These are phyloP conservation scores for Ganoderma multipileum DNA, from an alignment of 1,284 basidiomycete species.

Conservation along the genomic window DNA sequence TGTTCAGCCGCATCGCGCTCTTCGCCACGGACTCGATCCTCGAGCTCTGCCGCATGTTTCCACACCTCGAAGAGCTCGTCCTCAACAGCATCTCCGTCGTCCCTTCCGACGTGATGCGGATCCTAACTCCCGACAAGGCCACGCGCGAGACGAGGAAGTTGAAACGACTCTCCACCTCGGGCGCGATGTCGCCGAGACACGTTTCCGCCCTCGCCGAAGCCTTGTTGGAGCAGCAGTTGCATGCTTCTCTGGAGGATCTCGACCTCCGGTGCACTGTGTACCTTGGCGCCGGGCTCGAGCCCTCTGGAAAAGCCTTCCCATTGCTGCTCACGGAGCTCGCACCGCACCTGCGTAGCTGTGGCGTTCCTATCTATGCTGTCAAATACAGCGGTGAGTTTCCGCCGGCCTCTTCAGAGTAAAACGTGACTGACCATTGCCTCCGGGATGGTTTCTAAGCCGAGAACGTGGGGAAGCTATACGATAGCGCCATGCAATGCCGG, in stretches of 20 bases:
- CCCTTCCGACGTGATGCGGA: not conserved
- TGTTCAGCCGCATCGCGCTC: not conserved
- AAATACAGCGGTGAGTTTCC: not conserved
- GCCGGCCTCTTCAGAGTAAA: not conserved
- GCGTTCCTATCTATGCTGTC: not conserved
- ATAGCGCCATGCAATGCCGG: not conserved
- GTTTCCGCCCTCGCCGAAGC: not conserved
- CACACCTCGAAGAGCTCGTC: not conserved
- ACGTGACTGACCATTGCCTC: not conserved
- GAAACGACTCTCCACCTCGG: not conserved
- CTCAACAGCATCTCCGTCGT: not conserved
- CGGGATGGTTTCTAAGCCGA: not conserved
- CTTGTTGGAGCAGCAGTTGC: not conserved
- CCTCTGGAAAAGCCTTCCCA: not conserved
- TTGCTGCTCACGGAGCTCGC: not conserved
- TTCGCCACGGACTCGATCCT: not conserved
- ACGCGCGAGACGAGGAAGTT: not conserved
- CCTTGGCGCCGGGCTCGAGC: not conserved
- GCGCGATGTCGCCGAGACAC: not conserved
- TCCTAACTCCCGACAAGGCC: not conserved
- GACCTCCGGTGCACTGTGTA: not conserved
- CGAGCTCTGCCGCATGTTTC: not conserved
- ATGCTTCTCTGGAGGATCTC: not conserved
- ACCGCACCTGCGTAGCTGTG: not conserved
- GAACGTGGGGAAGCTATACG: not conserved